Evolutionary conservation across 495 filamentous ascomycete species (phyloP).

Genomic region (Emericellopsis terricola): DNA sequence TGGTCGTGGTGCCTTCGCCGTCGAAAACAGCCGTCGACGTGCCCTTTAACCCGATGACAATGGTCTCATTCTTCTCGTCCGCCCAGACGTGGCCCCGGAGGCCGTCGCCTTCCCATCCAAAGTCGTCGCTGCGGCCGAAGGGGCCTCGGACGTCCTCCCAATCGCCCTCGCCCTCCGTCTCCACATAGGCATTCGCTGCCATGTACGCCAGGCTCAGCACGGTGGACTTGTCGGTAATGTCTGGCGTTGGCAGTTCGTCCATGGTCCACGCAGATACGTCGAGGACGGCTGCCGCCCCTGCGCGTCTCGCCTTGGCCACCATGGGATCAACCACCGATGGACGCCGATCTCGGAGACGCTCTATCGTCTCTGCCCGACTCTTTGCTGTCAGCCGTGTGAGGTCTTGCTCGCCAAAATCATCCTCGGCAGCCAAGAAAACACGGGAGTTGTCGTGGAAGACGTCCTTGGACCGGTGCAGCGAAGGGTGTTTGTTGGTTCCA

Average conservation of each 20-base stretch:
- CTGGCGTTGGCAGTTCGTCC: conserved; percentile 61
- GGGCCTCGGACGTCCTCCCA: conserved; percentile 68
- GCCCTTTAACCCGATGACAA: conserved; percentile 85
- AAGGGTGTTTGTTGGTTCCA: conserved; percentile 53
- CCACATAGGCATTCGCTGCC: conserved; percentile 75
- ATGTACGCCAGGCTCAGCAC: conserved; percentile 72
- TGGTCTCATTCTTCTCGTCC: conserved; percentile 65
- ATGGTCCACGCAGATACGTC: conserved; percentile 62
- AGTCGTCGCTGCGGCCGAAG: conserved; percentile 67
- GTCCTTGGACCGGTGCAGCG: conserved; percentile 58
- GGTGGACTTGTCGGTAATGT: conserved; percentile 72
- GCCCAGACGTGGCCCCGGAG: conserved; percentile 85
- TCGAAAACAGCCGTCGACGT: conserved; percentile 85
- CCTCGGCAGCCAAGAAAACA: conserved; percentile 48
- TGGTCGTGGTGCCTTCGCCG: conserved; percentile 85
- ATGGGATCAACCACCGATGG: conserved; percentile 58
- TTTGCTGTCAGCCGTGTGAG: conserved; percentile 30
- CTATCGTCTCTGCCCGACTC: conserved; percentile 46
- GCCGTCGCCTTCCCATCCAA: conserved; percentile 84
- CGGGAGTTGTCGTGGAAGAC: conserved; percentile 38
- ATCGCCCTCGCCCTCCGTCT: conserved; percentile 46
- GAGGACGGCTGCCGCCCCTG: conserved; percentile 38
- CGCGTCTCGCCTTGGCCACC: conserved; percentile 45
- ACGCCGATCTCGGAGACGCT: conserved; percentile 66
- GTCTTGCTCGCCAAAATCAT: conserved; percentile 29